These are phyloP conservation scores for Mycena alexandri DNA, from an alignment of 768 basidiomycete genomes.

Conservation along the genomic window DNA sequence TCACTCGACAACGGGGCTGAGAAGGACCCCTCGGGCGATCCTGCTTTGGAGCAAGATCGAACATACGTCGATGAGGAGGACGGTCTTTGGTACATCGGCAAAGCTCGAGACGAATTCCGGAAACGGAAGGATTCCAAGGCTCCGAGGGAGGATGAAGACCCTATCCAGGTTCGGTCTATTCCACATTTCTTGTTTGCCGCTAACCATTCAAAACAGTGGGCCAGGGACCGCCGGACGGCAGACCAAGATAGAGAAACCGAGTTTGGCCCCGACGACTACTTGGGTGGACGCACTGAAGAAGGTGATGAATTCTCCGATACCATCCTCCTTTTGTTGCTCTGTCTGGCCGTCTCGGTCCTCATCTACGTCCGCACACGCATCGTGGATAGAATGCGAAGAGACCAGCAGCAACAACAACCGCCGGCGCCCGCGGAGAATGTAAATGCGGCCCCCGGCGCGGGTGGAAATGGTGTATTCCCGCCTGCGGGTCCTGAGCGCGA, in stretches of 20 bases:
- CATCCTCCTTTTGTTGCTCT: constrained; percentile 79
- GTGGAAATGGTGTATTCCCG: constrained; percentile 69
- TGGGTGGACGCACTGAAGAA: constrained; percentile 78
- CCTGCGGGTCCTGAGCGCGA: constrained; percentile 71
- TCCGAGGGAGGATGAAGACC: constrained; percentile 73
- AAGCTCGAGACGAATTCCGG: constrained; percentile 83
- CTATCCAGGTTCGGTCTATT: constrained; percentile 67
- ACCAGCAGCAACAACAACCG: constrained; percentile 62
- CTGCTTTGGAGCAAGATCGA: constrained; percentile 50
- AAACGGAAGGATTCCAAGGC: constrained; percentile 61
- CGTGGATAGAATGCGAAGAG: constrained; percentile 77
- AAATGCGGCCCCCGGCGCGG: constrained; percentile 39
- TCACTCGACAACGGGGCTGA: constrained; percentile 56
- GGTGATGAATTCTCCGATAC: constrained; percentile 84
- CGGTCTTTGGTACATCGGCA: constrained; percentile 85
- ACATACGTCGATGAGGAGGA: constrained; percentile 65
- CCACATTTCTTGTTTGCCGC: constrained; percentile 3
- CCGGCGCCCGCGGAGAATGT: constrained; percentile 47
- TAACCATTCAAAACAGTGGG: constrained; percentile 66
- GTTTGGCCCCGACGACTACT: constrained; percentile 87
- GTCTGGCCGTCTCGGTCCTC: constrained; percentile 78
- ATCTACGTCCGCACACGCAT: constrained; percentile 86
- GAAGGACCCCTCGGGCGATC: constrained; percentile 43
- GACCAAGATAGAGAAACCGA: constrained; percentile 82
- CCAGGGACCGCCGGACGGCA: constrained; percentile 76